phyloP scores from a whole-genome alignment of 371 early-diverging fungal species.

The Entomophthora muscae region DNA sequence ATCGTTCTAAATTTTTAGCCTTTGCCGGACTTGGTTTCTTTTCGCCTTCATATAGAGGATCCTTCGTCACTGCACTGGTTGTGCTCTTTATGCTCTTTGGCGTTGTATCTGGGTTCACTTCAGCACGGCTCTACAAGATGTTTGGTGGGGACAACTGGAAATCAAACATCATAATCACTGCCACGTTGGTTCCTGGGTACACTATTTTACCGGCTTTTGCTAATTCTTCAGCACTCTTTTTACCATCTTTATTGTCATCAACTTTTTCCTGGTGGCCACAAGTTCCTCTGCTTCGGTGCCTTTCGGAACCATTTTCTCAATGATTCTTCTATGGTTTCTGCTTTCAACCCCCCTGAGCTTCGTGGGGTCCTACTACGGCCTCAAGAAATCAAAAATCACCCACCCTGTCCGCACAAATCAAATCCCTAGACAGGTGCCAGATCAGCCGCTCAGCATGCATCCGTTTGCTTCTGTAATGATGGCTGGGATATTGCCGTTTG shows the following conservation, averaged over 20 bases:
- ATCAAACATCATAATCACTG: conserved; percentile 59
- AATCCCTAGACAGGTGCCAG: conserved; percentile 88
- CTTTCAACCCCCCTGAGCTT: conserved; percentile 77
- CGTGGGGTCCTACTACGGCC: conserved; percentile 84
- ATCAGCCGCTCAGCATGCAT: conserved; percentile 56
- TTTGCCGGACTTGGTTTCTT: conserved; percentile 94
- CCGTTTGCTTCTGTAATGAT: conserved; percentile 54
- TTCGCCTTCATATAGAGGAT: conserved; percentile 87
- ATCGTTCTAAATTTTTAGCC: conserved; percentile 17
- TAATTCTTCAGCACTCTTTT: conserved; percentile 29
- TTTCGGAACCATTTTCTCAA: conserved; percentile 68
- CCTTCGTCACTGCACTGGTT: conserved; percentile 74
- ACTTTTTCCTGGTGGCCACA: conserved; percentile 72
- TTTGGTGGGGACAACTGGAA: conserved; percentile 79
- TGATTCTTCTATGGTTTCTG: conserved; percentile 73
- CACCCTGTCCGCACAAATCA: conserved; percentile 80
- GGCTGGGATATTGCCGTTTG: conserved; percentile 78
- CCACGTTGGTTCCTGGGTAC: conserved; percentile 68
- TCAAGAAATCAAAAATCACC: conserved; percentile 56
- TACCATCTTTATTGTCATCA: conserved; percentile 51
- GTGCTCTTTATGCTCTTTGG: conserved; percentile 78
- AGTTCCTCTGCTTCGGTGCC: conserved; percentile 89
- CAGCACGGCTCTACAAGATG: conserved; percentile 86
- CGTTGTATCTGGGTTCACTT: conserved; percentile 68
- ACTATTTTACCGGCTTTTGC: conserved; percentile 12